Evolutionary conservation across 345 rosid species (phyloP).

Genomic region (Heritiera littoralis): DNA sequence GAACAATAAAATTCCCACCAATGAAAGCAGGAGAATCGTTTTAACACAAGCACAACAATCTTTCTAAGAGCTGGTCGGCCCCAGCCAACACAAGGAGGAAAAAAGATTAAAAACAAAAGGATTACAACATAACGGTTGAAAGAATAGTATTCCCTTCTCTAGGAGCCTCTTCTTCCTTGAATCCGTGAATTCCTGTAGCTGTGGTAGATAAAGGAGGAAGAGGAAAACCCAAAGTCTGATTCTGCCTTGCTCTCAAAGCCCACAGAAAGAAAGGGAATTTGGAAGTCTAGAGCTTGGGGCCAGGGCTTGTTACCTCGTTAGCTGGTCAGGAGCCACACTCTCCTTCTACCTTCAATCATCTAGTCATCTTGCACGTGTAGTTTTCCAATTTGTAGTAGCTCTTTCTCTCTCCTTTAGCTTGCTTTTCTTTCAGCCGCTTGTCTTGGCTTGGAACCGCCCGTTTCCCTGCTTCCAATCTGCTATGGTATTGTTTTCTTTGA

Average conservation of each 20-base stretch:
- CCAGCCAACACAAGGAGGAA: too few species aligned
- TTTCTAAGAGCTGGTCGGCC: too few species aligned
- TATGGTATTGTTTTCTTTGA: neutral
- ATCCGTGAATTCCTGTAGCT: neutral
- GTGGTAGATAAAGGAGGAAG: neutral
- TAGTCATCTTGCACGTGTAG: conserved; percentile 16
- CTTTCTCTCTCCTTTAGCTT: neutral
- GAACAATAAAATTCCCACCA: too few species aligned
- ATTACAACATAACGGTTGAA: neutral
- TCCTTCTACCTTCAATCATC: conserved; percentile 14
- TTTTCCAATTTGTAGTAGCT: neutral
- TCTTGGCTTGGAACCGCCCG: neutral
- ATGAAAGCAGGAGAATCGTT: too few species aligned
- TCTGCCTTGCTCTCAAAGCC: neutral
- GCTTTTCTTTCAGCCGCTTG: neutral
- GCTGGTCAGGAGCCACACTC: neutral
- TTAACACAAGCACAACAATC: too few species aligned
- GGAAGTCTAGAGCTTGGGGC: neutral
- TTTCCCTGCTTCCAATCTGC: neutral
- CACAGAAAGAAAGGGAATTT: neutral
- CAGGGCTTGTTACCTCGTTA: neutral
- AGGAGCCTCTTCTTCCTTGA: neutral
- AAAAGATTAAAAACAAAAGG: too few species aligned
- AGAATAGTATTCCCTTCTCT: neutral
- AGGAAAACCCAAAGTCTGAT: neutral